Conservation (phyloP, 805 yeast species). For the Metschnikowia picachoensis region DNA sequence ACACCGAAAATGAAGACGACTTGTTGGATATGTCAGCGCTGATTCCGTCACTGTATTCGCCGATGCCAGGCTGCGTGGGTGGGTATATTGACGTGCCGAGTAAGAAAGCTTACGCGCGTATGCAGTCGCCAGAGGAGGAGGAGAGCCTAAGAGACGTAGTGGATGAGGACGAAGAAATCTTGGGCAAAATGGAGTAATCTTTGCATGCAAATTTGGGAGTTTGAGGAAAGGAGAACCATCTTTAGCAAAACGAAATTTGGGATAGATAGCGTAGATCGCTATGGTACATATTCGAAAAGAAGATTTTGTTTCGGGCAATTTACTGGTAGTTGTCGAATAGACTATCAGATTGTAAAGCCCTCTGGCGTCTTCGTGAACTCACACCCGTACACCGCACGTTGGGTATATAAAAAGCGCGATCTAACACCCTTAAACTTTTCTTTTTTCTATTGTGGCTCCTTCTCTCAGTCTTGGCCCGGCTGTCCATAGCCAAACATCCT, state of each 20-base stretch:
- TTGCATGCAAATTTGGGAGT: not conserved
- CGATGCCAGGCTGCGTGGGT: slow-evolving; percentile 21
- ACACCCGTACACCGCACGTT: slow-evolving; percentile 7
- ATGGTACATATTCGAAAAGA: not conserved
- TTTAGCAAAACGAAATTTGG: too few species aligned
- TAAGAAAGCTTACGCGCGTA: slow-evolving; percentile 5
- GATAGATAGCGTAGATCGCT: slow-evolving; percentile 1
- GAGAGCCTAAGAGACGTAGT: slow-evolving; percentile 6
- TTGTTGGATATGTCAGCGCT: slow-evolving; percentile 42
- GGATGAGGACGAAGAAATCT: slow-evolving; percentile 17
- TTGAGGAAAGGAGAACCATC: not conserved
- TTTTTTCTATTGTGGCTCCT: slow-evolving; percentile 3
- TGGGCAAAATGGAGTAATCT: slow-evolving; percentile 16
- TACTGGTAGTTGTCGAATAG: too few species aligned
- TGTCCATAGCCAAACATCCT: slow-evolving; percentile 22
- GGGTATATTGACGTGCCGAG: slow-evolving; percentile 20
- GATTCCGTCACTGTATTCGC: slow-evolving; percentile 18
- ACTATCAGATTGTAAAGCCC: too few species aligned
- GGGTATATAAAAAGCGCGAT: not conserved
- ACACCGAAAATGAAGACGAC: slow-evolving; percentile 25
- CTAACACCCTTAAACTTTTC: not conserved
- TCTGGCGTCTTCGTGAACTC: not conserved
- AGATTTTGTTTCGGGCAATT: too few species aligned
- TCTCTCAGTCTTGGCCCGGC: slow-evolving; percentile 17
- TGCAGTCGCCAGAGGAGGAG: slow-evolving; percentile 13